These are phyloP conservation scores for Dictyostelium brefeldianum DNA, from an alignment of 78 protist species.

Conservation along the genomic window DNA sequence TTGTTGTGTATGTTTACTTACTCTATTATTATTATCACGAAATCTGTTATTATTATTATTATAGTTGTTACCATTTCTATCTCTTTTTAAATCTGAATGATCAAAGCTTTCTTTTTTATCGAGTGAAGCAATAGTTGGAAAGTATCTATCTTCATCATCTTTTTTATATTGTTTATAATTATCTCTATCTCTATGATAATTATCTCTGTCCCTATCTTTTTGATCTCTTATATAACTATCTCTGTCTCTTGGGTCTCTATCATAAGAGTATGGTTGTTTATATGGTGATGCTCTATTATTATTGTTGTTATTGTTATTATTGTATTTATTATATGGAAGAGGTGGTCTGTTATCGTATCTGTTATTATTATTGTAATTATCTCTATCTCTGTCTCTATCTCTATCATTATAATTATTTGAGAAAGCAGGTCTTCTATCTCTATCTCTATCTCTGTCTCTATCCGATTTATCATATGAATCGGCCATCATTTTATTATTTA, in stretches of 20 bases:
- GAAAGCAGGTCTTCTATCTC: background rate
- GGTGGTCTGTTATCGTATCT: too few relatives aligned
- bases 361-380: too few relatives aligned
- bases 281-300: too few relatives aligned
- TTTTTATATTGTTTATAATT: background rate
- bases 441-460: background rate
- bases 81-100: conserved; percentile 1
- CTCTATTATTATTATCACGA: background rate
- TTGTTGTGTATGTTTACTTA: too few relatives aligned
- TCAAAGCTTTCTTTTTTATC: too few relatives aligned
- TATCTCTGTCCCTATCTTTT: background rate
- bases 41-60: background rate
- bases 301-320: too few relatives aligned
- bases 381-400: background rate
- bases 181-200: background rate
- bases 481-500: background rate
- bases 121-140: too few relatives aligned
- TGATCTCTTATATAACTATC: background rate
- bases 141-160: background rate
- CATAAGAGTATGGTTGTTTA: too few relatives aligned
- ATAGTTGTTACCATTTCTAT: background rate
- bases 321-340: too few relatives aligned
- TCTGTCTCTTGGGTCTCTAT: background rate
- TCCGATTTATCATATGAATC: background rate
- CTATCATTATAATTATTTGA: background rate